Base-by-base conservation (phyloP, 495 filamentous ascomycete genomes). In the Letharia lupina region DNA sequence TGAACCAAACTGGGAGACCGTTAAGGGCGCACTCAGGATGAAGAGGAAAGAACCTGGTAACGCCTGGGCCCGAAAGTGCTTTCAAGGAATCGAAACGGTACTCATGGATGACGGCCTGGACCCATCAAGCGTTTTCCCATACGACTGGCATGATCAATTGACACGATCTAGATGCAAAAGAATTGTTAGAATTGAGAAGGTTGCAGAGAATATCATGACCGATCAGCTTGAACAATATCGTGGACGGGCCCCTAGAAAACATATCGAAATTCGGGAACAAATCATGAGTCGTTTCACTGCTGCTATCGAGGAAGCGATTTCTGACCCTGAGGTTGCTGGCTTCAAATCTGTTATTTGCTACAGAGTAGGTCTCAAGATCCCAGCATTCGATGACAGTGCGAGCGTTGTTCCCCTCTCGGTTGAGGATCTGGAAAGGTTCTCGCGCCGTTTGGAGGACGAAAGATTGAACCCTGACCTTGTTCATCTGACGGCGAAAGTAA, bases 301-400 rank as follows among this genome's bases (percentile, higher is more conserved):
- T 6, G 73, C 77, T 16, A 83, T 94, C 59, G 65, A 74, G 39
- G 72, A 71, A 16, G 81, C 83, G 0, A 77, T 90, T 54, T 74
- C 78, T 0, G 86, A 94, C 71, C 77, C 82, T 2, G 81, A 86
- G 18, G 88, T 96, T 39, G 90, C 85, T 10, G 92, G 83, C 9
- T 96, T 96, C 80, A 95, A 96, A 73, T 89, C 86, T 8, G 84
- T 93, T 40, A 81, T 96, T 60, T 95, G 91, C 73, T 95, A 95
- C 72, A 84, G 92, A 16, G 89, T 85, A 4, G 91, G 92, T 0
- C 78, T 96, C 18, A 82, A 84, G 64, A 75, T 91, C 41, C 70
- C 73, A 1, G 65, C 35, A 18, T 60, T 74, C 60, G 65, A 74
- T 13, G 61, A 70, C 20, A 54, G 65, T 23, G 65, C 73, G 6